Percentiles rank a stretch among this genome's conserved stretches.
phyloP scores from a whole-genome alignment of 1,284 basidiomycete genomes.

The Takashimella tepidaria region DNA sequence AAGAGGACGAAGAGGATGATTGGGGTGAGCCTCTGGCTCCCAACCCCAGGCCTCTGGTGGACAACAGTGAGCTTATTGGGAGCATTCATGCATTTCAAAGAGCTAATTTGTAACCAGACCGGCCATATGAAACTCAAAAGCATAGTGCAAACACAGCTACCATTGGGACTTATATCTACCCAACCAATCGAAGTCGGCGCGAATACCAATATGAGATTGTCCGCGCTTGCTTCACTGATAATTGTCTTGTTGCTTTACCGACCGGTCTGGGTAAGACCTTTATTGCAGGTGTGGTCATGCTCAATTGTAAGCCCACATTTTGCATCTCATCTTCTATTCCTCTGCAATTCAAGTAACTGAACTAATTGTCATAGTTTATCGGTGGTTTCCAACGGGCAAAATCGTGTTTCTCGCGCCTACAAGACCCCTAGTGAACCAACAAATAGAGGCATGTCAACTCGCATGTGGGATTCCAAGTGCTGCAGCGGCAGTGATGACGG shows the following conservation, averaged over 20 bases:
- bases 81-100: neutral
- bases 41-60: slow-evolving; percentile 67
- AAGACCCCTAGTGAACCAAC: slow-evolving; percentile 91
- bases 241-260: slow-evolving; percentile 89
- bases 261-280: slow-evolving; percentile 99
- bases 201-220: slow-evolving; percentile 97
- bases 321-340: neutral
- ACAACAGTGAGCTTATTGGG: slow-evolving; percentile 32
- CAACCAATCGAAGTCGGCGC: slow-evolving; percentile 79
- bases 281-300: slow-evolving; percentile 93
- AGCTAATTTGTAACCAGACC: slow-evolving; percentile 14
- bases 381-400: slow-evolving; percentile 90
- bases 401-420: slow-evolving; percentile 95
- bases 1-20: slow-evolving; percentile 46
- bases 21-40: slow-evolving; percentile 69
- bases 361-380: slow-evolving; percentile 60
- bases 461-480: slow-evolving; percentile 88
- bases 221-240: slow-evolving; percentile 78
- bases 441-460: slow-evolving; percentile 87
- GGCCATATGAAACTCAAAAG: slow-evolving; percentile 57
- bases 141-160: slow-evolving; percentile 74
- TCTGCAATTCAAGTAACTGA: slow-evolving; percentile 1
- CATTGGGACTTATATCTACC: slow-evolving; percentile 84
- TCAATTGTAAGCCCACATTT: slow-evolving; percentile 82
- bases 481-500: slow-evolving; percentile 83